These are phyloP conservation scores for Blepharisma stoltei DNA, from an alignment of 73 alveolate genomes.

Conservation along the genomic window DNA sequence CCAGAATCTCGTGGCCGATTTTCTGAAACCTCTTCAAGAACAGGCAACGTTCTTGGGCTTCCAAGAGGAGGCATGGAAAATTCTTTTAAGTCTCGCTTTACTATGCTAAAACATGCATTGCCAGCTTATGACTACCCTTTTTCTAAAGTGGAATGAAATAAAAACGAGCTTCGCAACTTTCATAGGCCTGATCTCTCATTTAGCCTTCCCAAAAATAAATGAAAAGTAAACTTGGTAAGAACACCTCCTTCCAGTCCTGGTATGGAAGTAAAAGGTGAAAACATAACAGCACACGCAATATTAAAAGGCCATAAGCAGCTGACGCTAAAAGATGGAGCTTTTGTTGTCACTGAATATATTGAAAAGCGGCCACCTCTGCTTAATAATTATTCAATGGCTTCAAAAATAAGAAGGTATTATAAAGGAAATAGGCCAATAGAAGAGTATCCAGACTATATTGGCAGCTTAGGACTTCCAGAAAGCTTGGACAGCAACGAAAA, in stretches of 20 bases:
- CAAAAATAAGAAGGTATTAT: slow-evolving; percentile 42
- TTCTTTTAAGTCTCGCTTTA: background rate
- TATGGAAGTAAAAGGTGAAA: background rate
- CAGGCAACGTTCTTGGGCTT: background rate
- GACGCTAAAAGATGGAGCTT: slow-evolving; percentile 38
- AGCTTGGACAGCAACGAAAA: slow-evolving; percentile 38
- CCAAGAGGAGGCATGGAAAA: background rate
- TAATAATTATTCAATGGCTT: slow-evolving; percentile 52
- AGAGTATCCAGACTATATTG: slow-evolving; percentile 37
- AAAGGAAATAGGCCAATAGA: slow-evolving; percentile 34
- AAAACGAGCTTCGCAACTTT: slow-evolving; percentile 17
- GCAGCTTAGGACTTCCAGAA: slow-evolving; percentile 42
- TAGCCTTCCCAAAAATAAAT: background rate
- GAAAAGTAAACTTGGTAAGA: background rate
- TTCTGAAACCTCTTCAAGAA: too few species aligned
- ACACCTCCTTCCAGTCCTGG: background rate
- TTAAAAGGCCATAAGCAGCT: slow-evolving; percentile 5
- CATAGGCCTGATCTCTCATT: slow-evolving; percentile 11
- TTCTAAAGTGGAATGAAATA: background rate
- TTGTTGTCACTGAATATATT: slow-evolving; percentile 46
- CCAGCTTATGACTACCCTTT: slow-evolving; percentile 32
- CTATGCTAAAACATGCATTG: slow-evolving; percentile 20
- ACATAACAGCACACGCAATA: background rate
- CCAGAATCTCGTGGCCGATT: too few species aligned
- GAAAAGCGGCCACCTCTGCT: slow-evolving; percentile 49